A percentile compares a stretch with the other conserved stretches of the same genome.
Evolutionary conservation across 2,329 filamentous ascomycete species (phyloP).

Genomic region (Colletotrichum gloeosporioides): DNA sequence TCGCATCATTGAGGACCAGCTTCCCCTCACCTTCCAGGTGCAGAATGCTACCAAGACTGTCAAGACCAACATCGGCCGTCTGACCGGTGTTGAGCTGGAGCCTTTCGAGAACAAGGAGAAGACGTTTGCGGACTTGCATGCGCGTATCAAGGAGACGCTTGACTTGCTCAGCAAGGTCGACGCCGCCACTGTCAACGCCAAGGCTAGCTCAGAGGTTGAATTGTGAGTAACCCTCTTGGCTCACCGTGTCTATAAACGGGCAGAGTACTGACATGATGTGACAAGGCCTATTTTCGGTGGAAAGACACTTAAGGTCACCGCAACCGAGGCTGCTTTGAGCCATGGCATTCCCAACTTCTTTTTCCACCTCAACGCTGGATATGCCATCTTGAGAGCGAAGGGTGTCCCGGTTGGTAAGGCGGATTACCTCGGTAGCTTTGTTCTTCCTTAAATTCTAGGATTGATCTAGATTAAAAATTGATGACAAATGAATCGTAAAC

Average conservation of each 20-base stretch:
- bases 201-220: slow-evolving; percentile 27
- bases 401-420: slow-evolving; percentile 64
- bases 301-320: slow-evolving; percentile 19
- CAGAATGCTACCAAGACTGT: slow-evolving; percentile 32
- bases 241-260: no score
- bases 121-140: slow-evolving; percentile 35
- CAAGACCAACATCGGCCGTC: slow-evolving; percentile 30
- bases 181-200: slow-evolving; percentile 28
- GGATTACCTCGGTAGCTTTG: slow-evolving; percentile 49
- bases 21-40: slow-evolving; percentile 40
- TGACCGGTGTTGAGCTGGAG: slow-evolving; percentile 28
- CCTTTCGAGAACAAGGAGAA: slow-evolving; percentile 33
- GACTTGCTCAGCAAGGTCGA: slow-evolving; percentile 33
- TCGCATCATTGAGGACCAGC: slow-evolving; percentile 38
- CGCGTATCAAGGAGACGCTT: slow-evolving; percentile 31
- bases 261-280: neutral
- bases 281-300: slow-evolving; percentile 10
- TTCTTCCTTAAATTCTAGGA: neutral
- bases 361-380: slow-evolving; percentile 64
- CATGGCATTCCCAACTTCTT: slow-evolving; percentile 63
- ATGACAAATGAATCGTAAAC: neutral
- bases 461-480: neutral
- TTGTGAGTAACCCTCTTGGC: slow-evolving; percentile 24
- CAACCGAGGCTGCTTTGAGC: slow-evolving; percentile 43
- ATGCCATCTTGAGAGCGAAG: slow-evolving; percentile 59